Conservation (phyloP, 1,139 yeast genomes). For the Candida labiduridarum region DNA sequence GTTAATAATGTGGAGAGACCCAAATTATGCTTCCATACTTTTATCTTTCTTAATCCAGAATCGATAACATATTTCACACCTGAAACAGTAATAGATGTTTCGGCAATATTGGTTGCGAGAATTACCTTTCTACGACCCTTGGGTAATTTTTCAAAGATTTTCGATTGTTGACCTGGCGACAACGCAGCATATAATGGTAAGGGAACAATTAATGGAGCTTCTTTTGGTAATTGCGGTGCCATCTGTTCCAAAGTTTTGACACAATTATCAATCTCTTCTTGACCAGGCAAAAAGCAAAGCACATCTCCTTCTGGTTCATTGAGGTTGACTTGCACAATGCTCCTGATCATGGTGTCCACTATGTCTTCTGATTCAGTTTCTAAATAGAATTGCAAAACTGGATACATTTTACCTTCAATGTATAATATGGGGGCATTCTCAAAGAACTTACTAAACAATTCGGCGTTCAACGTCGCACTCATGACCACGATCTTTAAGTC, state of each 20-base stretch:
- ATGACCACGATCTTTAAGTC: constrained; percentile 90
- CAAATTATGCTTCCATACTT: constrained; percentile 94
- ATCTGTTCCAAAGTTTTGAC: constrained; percentile 79
- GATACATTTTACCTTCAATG: constrained; percentile 97
- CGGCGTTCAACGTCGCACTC: constrained; percentile 98
- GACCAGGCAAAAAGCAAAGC: constrained; percentile 88
- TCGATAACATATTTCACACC: constrained; percentile 97
- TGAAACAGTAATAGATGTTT: constrained; percentile 95
- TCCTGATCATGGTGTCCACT: constrained; percentile 90
- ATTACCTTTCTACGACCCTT: constrained; percentile 93
- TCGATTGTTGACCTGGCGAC: constrained; percentile 94
- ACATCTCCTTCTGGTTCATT: constrained; percentile 87
- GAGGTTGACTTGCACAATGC: constrained; percentile 94
- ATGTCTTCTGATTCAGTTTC: constrained; percentile 96
- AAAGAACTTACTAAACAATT: constrained; percentile 89
- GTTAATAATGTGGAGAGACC: constrained; percentile 93
- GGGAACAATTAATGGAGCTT: constrained; percentile 84
- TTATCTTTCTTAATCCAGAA: constrained; percentile 96
- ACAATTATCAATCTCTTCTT: constrained; percentile 97
- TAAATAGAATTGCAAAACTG: constrained; percentile 95
- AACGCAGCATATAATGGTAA: constrained; percentile 94
- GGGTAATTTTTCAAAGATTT: constrained; percentile 76
- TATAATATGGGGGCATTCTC: constrained; percentile 91
- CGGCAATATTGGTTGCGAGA: constrained; percentile 93
- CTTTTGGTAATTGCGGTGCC: constrained; percentile 70